phyloP scores from a whole-genome alignment of 768 basidiomycete species.

The Daedaleopsis nitida region DNA sequence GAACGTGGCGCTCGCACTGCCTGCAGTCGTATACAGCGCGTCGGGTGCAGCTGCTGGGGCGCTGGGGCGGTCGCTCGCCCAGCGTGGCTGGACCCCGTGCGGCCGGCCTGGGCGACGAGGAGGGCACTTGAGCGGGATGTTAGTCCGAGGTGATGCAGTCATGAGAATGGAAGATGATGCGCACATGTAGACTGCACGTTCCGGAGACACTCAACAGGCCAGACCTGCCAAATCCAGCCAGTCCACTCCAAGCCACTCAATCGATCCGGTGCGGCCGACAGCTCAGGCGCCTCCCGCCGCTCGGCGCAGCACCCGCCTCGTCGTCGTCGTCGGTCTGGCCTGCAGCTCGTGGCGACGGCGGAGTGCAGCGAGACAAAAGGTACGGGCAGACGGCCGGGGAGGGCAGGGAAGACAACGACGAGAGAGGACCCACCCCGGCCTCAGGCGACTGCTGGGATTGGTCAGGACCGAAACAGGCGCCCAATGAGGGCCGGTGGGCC shows the following conservation, averaged over 20 bases:
- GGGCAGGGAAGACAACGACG: slow-evolving; percentile 8
- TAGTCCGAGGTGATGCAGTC: slow-evolving; percentile 14
- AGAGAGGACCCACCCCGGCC: background rate
- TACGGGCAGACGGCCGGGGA: background rate
- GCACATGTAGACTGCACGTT: slow-evolving; percentile 23
- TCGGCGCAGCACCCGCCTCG: background rate
- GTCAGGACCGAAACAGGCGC: slow-evolving; percentile 14
- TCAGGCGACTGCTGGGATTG: slow-evolving; percentile 19
- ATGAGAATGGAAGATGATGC: slow-evolving; percentile 27
- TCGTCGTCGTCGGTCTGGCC: background rate
- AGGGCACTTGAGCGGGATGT: slow-evolving; percentile 6
- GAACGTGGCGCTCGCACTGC: too few species aligned
- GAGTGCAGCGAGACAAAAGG: background rate
- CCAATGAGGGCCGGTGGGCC: slow-evolving; percentile 21
- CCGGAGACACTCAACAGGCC: slow-evolving; percentile 1
- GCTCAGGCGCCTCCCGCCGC: slow-evolving; percentile 10
- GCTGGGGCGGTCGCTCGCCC: background rate
- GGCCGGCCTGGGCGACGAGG: background rate
- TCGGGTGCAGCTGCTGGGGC: background rate
- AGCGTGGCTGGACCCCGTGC: background rate
- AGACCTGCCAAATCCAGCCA: slow-evolving; percentile 17
- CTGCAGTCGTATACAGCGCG: background rate
- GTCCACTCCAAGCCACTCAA: slow-evolving; percentile 17
- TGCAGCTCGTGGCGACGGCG: background rate
- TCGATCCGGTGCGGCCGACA: slow-evolving; percentile 19